A percentile compares a stretch with the other conserved stretches of the same genome.
These are phyloP conservation scores for Ceratocystis harringtonii DNA, from an alignment of 2,329 filamentous ascomycete species.

Conservation along the genomic window DNA sequence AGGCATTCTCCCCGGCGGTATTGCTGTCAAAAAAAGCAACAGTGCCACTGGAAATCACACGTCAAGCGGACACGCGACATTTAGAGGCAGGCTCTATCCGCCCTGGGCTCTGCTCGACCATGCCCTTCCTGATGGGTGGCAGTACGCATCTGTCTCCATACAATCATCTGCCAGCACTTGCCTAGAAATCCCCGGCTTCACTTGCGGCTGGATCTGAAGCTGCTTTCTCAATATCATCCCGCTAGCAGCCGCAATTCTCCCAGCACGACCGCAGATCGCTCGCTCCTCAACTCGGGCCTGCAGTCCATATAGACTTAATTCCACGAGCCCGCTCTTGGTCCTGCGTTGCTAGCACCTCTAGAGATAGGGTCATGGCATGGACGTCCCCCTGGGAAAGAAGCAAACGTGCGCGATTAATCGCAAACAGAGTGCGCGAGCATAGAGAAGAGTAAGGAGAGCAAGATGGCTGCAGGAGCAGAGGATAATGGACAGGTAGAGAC, in stretches of 20 bases:
- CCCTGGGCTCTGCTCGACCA: not conserved
- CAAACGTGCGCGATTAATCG: slow-evolving; percentile 1
- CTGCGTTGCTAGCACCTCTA: not conserved
- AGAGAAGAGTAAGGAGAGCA: not conserved
- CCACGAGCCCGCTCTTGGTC: not conserved
- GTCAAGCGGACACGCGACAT: not conserved
- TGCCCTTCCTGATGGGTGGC: not conserved
- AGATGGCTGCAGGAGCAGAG: not conserved
- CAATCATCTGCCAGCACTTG: not conserved
- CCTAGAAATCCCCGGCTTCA: no score
- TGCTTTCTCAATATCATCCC: no score
- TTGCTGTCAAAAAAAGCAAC: not conserved
- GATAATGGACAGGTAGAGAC: not conserved
- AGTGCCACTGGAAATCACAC: not conserved
- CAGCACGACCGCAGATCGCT: not conserved
- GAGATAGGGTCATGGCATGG: not conserved
- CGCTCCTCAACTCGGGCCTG: not conserved
- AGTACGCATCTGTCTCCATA: not conserved
- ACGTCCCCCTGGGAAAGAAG: not conserved
- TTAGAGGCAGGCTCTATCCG: not conserved
- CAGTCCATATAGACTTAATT: not conserved
- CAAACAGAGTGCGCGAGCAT: not conserved
- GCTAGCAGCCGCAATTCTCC: not conserved
- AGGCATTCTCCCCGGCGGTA: not conserved
- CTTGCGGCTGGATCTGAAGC: no score